Conservation (phyloP, 306 rosid species). For the Dalbergia cultrata region DNA sequence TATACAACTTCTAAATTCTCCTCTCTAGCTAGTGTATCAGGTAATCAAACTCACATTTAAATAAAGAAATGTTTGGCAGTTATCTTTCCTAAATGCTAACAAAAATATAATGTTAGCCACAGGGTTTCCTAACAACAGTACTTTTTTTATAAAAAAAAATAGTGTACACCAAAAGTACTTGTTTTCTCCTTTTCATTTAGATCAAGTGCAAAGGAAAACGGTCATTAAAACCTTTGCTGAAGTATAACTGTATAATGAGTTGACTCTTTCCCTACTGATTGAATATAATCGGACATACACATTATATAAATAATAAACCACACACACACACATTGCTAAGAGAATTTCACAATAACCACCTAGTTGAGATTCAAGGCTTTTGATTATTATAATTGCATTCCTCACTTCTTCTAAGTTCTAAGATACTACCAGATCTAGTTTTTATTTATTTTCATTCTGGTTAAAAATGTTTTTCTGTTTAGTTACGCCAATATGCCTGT, state of each 20-base stretch:
- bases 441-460: background rate
- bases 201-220: background rate
- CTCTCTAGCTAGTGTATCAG: background rate
- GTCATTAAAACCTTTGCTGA: background rate
- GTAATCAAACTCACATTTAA: background rate
- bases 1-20: background rate
- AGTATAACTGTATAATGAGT: background rate
- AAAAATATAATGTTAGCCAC: no score
- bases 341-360: slow-evolving; percentile 7
- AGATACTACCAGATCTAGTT: background rate
- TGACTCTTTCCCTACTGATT: background rate
- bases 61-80: background rate
- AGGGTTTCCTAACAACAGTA: no score
- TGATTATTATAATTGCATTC: slow-evolving; percentile 8
- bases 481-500: slow-evolving; percentile 2
- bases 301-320: background rate
- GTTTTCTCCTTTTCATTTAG: background rate
- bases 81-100: no score
- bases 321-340: background rate
- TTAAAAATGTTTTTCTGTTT: background rate
- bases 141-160: no score
- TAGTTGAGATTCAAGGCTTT: slow-evolving; percentile 6
- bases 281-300: background rate
- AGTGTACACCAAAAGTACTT: background rate
- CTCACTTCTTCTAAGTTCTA: slow-evolving; percentile 1